These are phyloP conservation scores for Sporothrix globosa DNA, from an alignment of 2,329 filamentous ascomycete genomes.

Conservation along the genomic window DNA sequence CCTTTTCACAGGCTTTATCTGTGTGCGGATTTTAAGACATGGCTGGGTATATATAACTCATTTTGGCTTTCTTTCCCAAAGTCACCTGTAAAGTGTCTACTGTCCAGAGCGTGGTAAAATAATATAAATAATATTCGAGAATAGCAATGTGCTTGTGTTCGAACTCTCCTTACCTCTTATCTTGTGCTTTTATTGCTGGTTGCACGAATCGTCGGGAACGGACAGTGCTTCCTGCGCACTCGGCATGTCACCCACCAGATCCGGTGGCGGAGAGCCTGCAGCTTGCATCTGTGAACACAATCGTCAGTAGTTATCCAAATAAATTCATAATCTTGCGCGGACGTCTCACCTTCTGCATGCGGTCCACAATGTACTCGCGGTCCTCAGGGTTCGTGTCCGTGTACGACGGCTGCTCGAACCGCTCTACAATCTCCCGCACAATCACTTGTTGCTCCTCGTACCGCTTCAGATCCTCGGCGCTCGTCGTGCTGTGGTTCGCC, in stretches of 20 bases:
- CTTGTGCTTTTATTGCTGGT: constrained; percentile 54
- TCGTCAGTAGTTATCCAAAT: constrained; percentile 28
- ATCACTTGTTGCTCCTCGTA: constrained; percentile 80
- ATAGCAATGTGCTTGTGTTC: not conserved
- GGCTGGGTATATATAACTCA: constrained; percentile 12
- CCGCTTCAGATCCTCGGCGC: constrained; percentile 72
- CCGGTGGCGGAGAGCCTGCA: constrained; percentile 83
- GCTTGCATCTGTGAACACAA: constrained; percentile 80
- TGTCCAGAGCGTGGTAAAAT: not conserved
- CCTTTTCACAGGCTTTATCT: not conserved
- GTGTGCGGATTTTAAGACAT: not conserved
- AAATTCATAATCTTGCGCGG: not conserved
- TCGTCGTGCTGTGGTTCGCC: constrained; percentile 69
- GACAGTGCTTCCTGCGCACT: constrained; percentile 74
- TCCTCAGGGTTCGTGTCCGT: constrained; percentile 79
- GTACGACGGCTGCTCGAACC: constrained; percentile 83
- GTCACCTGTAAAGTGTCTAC: not conserved
- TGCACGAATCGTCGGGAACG: constrained; percentile 64
- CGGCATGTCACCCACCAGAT: constrained; percentile 87
- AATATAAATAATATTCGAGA: too few species aligned
- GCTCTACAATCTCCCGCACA: constrained; percentile 82
- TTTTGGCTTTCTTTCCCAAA: not conserved
- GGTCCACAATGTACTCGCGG: constrained; percentile 90
- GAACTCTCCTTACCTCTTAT: not conserved
- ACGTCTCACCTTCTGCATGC: constrained; percentile 86